These are phyloP conservation scores for Chlorella sorokiniana DNA, from an alignment of 139 green algal species.

Conservation along the genomic window DNA sequence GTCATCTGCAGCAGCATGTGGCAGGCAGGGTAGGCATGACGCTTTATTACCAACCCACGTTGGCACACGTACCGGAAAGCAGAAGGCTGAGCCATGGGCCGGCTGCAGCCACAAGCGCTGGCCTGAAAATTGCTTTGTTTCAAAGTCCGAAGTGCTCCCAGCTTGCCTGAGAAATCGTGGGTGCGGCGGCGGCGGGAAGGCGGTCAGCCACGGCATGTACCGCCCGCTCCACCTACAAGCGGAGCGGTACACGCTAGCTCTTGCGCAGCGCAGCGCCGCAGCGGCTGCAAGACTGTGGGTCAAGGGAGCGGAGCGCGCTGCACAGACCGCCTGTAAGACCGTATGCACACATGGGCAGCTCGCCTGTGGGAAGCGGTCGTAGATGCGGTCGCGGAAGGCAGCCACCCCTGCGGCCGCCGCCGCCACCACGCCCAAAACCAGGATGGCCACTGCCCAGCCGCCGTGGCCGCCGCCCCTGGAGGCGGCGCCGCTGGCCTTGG, in stretches of 20 bases:
- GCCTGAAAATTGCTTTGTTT: background rate
- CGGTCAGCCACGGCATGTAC: background rate
- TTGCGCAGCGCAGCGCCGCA: background rate
- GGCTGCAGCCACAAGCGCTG: background rate
- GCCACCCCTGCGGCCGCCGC: background rate
- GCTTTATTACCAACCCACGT: too few relatives aligned
- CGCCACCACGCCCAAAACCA: slow-evolving; percentile 1
- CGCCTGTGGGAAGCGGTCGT: slow-evolving; percentile 25
- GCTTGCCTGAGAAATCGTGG: background rate
- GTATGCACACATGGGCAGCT: background rate
- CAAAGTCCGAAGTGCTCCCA: background rate
- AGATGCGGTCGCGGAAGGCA: background rate
- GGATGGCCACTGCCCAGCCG: background rate
- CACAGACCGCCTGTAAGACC: background rate
- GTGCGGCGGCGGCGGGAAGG: background rate
- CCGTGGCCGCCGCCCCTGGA: background rate
- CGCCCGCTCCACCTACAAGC: slow-evolving; percentile 21
- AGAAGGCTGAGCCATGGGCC: background rate
- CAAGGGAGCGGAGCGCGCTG: too few relatives aligned
- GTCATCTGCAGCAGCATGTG: slow-evolving; percentile 5
- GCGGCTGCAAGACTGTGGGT: too few relatives aligned
- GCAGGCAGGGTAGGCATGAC: too few relatives aligned
- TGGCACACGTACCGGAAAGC: background rate
- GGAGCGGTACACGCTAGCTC: background rate
- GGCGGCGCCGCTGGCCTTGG: background rate